Conservation (phyloP, 768 basidiomycete genomes). For the Leccinum truebloodii region DNA sequence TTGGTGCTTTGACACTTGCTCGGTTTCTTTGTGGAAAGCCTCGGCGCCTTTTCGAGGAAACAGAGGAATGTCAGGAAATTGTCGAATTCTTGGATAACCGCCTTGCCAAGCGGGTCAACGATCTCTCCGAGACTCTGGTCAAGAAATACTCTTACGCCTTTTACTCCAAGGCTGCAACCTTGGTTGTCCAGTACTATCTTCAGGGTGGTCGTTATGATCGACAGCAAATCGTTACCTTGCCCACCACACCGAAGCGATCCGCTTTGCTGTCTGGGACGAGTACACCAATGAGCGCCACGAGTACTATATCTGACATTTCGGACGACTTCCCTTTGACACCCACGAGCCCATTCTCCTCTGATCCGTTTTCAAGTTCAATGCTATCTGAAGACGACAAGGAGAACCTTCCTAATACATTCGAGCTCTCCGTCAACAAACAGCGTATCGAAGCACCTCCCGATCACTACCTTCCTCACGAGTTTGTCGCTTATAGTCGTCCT, state of each 20-base stretch:
- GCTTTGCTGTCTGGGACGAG: constrained; percentile 49
- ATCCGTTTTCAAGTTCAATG: constrained; percentile 57
- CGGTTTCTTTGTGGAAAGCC: constrained; percentile 83
- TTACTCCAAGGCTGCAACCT: constrained; percentile 93
- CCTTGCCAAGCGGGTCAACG: constrained; percentile 85
- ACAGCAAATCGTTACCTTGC: constrained; percentile 49
- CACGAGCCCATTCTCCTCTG: constrained; percentile 57
- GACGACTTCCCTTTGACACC: constrained; percentile 87
- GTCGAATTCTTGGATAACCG: constrained; percentile 85
- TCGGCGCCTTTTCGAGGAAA: constrained; percentile 80
- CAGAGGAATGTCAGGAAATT: constrained; percentile 79
- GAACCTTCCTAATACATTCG: constrained; percentile 69
- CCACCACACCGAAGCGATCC: constrained; percentile 58
- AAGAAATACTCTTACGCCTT: constrained; percentile 98
- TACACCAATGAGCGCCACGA: constrained; percentile 76
- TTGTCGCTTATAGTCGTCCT: constrained; percentile 74
- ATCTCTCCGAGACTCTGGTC: constrained; percentile 92
- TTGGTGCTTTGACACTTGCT: constrained; percentile 87
- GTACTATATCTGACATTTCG: constrained; percentile 70
- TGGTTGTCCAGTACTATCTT: constrained; percentile 92
- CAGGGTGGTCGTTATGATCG: constrained; percentile 76
- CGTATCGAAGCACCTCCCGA: constrained; percentile 68
- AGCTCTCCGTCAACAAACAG: constrained; percentile 72
- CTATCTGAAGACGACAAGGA: constrained; percentile 77
- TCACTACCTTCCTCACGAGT: constrained; percentile 80